Percentiles rank a stretch among this genome's conserved stretches.
Conservation (phyloP, 1,139 yeast species). For the Sugiyamaella japonica region DNA sequence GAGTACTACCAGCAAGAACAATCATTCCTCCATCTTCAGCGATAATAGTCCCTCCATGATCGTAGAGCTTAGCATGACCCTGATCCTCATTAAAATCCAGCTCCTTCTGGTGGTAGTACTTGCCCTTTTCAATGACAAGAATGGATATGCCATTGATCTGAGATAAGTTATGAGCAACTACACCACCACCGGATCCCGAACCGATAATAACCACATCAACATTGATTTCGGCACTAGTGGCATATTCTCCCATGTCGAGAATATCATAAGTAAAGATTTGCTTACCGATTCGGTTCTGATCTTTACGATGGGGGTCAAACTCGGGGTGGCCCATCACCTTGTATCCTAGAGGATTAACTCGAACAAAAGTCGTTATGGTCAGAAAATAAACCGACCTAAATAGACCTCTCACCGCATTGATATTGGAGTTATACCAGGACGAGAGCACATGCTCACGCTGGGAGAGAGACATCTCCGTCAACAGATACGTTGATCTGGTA, state of each 20-base stretch:
- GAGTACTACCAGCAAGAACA: slow-evolving; percentile 55
- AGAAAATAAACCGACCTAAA: slow-evolving; percentile 26
- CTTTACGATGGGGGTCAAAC: slow-evolving; percentile 25
- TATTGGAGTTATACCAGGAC: slow-evolving; percentile 28
- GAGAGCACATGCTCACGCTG: slow-evolving; percentile 25
- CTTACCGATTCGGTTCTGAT: slow-evolving; percentile 15
- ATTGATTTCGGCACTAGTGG: slow-evolving; percentile 26
- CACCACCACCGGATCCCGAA: slow-evolving; percentile 63
- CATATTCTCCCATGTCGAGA: slow-evolving; percentile 25
- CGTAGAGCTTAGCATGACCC: slow-evolving; percentile 47
- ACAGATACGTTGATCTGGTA: slow-evolving; percentile 29
- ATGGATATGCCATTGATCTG: slow-evolving; percentile 46
- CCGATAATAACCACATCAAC: slow-evolving; percentile 54
- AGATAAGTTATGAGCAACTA: slow-evolving; percentile 53
- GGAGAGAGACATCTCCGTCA: slow-evolving; percentile 34
- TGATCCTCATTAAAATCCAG: slow-evolving; percentile 45
- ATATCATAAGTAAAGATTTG: slow-evolving; percentile 18
- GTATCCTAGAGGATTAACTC: slow-evolving; percentile 25
- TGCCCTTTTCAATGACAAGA: slow-evolving; percentile 57
- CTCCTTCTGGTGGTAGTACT: slow-evolving; percentile 46
- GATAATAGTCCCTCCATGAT: slow-evolving; percentile 43
- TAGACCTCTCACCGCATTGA: slow-evolving; percentile 27
- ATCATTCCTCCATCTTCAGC: slow-evolving; percentile 43
- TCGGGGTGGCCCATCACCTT: slow-evolving; percentile 32
- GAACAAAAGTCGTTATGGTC: slow-evolving; percentile 21